Conservation (phyloP, 116 monocot species). For the Phalaenopsis hybrid region DNA sequence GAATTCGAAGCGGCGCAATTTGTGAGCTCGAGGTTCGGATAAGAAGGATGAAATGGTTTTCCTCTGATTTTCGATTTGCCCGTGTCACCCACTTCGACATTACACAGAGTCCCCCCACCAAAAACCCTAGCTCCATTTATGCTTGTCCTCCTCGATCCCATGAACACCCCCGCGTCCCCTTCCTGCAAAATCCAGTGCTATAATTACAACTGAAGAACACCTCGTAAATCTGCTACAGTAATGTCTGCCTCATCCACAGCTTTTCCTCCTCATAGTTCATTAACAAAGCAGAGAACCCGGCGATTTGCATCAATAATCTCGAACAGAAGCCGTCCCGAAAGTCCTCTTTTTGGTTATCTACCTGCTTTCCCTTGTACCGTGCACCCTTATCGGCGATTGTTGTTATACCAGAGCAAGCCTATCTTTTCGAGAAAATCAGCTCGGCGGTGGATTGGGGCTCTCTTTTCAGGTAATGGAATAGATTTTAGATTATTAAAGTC, state of each 20-base stretch:
- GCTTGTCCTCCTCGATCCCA: neutral
- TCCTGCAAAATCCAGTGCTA: neutral
- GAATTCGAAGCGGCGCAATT: too few species aligned
- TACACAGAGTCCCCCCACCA: neutral
- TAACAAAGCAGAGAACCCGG: neutral
- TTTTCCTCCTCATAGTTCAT: conserved; percentile 1
- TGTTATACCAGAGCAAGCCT: neutral
- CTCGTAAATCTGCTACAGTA: neutral
- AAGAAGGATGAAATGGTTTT: too few species aligned
- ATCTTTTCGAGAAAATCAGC: neutral
- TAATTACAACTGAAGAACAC: neutral
- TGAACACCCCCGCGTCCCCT: neutral
- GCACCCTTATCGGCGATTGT: neutral
- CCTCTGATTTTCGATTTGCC: too few species aligned
- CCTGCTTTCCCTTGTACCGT: neutral
- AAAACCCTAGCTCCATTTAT: neutral
- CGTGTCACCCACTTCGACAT: too few species aligned
- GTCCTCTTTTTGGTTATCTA: neutral
- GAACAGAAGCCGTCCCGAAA: neutral
- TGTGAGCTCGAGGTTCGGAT: too few species aligned
- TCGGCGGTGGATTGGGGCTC: conserved; percentile 3
- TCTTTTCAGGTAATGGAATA: conserved; percentile 9
- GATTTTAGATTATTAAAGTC: neutral
- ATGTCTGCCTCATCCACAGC: neutral
- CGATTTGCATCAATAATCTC: too few species aligned